Evolutionary conservation across 2,329 filamentous ascomycete species (phyloP).

Genomic region (Leptosphaerulina australis): DNA sequence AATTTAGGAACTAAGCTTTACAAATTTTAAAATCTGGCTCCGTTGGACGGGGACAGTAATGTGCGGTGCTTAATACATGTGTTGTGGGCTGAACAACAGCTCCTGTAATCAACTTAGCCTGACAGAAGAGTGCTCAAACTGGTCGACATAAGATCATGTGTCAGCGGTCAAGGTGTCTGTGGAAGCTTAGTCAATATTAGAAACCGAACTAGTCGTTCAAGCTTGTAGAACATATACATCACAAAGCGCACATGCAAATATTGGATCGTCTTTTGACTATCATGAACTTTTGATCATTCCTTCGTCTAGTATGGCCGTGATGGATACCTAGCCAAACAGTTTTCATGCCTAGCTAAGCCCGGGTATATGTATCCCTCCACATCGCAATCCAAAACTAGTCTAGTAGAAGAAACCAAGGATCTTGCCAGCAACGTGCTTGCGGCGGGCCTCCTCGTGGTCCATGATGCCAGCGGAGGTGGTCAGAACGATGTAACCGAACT

Average conservation of each 20-base stretch:
- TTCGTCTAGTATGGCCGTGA: conserved; percentile 39
- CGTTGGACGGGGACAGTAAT: background rate
- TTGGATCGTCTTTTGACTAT: conserved; percentile 2
- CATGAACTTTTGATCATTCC: conserved; percentile 41
- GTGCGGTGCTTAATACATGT: background rate
- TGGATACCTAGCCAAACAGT: conserved; percentile 36
- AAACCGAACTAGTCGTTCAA: no score
- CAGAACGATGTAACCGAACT: conserved; percentile 99
- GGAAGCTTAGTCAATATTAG: no score
- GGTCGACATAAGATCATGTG: no score
- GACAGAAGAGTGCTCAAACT: no score
- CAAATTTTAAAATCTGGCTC: background rate
- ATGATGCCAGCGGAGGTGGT: conserved; percentile 99
- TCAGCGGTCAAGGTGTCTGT: no score
- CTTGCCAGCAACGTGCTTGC: conserved; percentile 99
- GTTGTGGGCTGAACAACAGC: background rate
- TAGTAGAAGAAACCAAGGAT: conserved; percentile 99
- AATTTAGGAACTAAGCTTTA: background rate
- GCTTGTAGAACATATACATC: background rate
- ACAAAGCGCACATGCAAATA: background rate
- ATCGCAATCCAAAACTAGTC: conserved; percentile 32
- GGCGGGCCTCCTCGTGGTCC: conserved; percentile 99
- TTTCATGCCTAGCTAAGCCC: conserved; percentile 30
- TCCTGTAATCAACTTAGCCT: no score
- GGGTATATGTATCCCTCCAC: conserved; percentile 41